Base-by-base conservation (phyloP, 73 alveolate genomes). In the Stentor coeruleus region DNA sequence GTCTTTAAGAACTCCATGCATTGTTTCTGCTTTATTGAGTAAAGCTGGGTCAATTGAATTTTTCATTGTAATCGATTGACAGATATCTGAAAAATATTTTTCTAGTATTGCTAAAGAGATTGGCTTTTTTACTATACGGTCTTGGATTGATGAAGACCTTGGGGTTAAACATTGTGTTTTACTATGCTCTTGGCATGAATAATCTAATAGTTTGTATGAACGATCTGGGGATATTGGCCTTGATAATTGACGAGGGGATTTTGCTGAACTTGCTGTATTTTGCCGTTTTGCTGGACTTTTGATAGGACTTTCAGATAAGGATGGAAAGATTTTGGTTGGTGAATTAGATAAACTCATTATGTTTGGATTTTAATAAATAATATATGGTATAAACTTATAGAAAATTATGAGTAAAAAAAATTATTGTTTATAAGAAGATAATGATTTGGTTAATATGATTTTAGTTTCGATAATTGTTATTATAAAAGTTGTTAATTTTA, bases 111-210 rank as follows among this genome's bases (percentile, higher is more conserved):
- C 20, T 49, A 49, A 20, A 6, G 66, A 49, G 6, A 49, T 49
- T 49, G 66, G 66, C 66, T 49, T 49, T 49, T 49, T 49, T 49
- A 49, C 28, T 6, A 6, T 11, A 6, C 20, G 66, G 66, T 49
- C 66, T 49, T 20, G 66, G 66, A 49, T 49, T 49, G 66, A 49
- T 49, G 66, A 49, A 20, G 28, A 49, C 66, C n/a, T n/a, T n/a
- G n/a, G n/a, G n/a, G n/a, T n/a, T n/a, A 20, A 20, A 6, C 20
- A 20, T 20, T 11, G 66, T 49, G 6, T 49, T 20, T 49, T 20
- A 11, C 28, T 11, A n/a, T n/a, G n/a, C n/a, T n/a, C n/a, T 49
- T 11, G 66, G 6, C 28, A 49, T 20, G 20, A 49, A 49, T 49
- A 6, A 20, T 20, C 20, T 49, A 20, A 11, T 49, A 11, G 66